Evolutionary conservation across 1,139 yeast genomes (phyloP).

Genomic region (Geotrichum macrosporum): DNA sequence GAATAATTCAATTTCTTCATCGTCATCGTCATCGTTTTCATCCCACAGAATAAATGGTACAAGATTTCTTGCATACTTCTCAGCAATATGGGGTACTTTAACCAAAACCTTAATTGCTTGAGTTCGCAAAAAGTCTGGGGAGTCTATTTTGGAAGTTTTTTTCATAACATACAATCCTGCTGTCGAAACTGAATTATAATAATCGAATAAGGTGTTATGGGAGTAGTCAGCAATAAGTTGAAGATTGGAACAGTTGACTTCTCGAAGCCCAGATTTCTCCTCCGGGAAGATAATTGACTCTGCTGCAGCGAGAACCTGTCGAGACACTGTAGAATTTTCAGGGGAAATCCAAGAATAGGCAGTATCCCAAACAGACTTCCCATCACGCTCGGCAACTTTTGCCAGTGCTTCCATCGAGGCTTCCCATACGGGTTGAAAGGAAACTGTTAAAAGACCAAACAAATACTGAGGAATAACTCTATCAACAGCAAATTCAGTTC

Average conservation of each 20-base stretch:
- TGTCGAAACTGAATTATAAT: constrained; percentile 12
- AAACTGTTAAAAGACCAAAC: constrained; percentile 69
- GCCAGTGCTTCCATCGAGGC: constrained; percentile 63
- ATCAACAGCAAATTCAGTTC: constrained; percentile 32
- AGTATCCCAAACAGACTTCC: constrained; percentile 55
- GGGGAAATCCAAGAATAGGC: constrained; percentile 21
- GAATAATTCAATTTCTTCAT: constrained; percentile 25
- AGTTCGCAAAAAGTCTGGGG: constrained; percentile 43
- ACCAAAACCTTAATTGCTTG: constrained; percentile 51
- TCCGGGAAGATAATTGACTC: constrained; percentile 16
- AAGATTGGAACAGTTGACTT: constrained; percentile 15
- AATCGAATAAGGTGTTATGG: constrained; percentile 9
- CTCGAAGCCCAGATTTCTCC: constrained; percentile 12
- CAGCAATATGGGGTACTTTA: constrained; percentile 62
- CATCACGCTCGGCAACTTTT: constrained; percentile 44
- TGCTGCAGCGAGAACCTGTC: constrained; percentile 6
- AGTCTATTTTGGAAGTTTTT: constrained; percentile 7
- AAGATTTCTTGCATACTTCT: constrained; percentile 51
- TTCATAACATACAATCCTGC: constrained; percentile 8
- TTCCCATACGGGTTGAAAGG: constrained; percentile 83
- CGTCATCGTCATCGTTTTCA: constrained; percentile 34
- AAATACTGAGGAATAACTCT: constrained; percentile 49
- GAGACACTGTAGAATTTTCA: constrained; percentile 4
- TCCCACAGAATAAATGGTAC: constrained; percentile 45
- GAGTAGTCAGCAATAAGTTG: constrained; percentile 7